These are phyloP conservation scores for Dryas integrifolia DNA, from an alignment of 331 rosid species.

Conservation along the genomic window DNA sequence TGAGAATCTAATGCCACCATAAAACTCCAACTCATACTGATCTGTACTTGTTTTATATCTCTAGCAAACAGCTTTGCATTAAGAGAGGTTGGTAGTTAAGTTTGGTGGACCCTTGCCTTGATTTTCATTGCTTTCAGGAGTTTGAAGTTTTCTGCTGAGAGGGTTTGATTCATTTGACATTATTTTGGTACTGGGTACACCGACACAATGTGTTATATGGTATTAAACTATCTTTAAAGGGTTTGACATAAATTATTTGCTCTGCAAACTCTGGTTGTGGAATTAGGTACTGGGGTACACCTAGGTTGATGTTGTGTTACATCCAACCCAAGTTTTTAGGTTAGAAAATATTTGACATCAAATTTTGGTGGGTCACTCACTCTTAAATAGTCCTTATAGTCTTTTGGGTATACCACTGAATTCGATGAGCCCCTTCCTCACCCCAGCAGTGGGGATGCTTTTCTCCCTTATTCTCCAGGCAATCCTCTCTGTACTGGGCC, in stretches of 20 bases:
- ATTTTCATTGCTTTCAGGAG: not conserved
- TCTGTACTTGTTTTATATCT: not conserved
- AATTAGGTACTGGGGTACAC: not conserved
- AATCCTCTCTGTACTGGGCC: constrained; percentile 5
- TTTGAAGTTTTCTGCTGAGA: not conserved
- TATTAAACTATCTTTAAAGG: not conserved
- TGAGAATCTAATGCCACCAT: not conserved
- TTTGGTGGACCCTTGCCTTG: not conserved
- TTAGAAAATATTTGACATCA: not conserved
- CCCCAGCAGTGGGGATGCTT: not conserved
- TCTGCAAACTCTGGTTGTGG: not conserved
- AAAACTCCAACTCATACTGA: constrained; percentile 7
- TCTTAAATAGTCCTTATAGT: not conserved
- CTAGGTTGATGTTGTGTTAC: not conserved
- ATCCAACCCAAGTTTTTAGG: not conserved
- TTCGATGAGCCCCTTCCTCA: not conserved
- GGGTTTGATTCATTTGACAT: not conserved
- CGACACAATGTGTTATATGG: not conserved
- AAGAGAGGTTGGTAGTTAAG: not conserved
- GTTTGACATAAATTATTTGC: not conserved
- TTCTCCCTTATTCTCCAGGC: not conserved
- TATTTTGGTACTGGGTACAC: not conserved
- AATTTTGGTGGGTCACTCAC: not conserved
- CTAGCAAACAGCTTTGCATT: not conserved
- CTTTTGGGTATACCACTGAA: not conserved